These are phyloP conservation scores for Phytophthora tubulina DNA, from an alignment of 352 stramenopile genomes.

Conservation along the genomic window DNA sequence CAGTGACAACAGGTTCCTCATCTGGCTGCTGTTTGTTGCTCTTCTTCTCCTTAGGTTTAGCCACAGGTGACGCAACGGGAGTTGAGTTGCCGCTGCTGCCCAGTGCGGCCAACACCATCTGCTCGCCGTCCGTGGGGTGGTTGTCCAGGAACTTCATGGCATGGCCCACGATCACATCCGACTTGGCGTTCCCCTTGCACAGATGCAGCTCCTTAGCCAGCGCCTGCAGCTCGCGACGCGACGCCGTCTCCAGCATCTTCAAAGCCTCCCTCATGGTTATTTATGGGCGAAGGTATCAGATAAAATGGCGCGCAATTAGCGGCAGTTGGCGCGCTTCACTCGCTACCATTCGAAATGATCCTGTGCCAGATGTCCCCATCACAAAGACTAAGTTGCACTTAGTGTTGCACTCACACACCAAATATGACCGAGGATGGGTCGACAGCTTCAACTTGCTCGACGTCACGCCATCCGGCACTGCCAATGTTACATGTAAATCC, in stretches of 20 bases:
- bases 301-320: constrained; percentile 15
- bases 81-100: constrained; percentile 16
- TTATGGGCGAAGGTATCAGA: constrained; percentile 18
- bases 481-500: not conserved
- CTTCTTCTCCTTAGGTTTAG: constrained; percentile 32
- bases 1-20: constrained; percentile 20
- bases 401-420: constrained; percentile 20
- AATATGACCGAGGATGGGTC: constrained; percentile 23
- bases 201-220: constrained; percentile 73
- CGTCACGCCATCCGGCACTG: constrained; percentile 16
- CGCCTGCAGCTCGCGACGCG: constrained; percentile 69
- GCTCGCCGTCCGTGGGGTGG: constrained; percentile 50
- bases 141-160: constrained; percentile 53
- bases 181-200: constrained; percentile 75
- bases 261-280: constrained; percentile 28
- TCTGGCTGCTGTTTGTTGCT: constrained; percentile 28
- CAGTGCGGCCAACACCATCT: constrained; percentile 44
- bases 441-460: constrained; percentile 30
- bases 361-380: not conserved
- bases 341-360: constrained; percentile 32
- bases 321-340: constrained; percentile 28
- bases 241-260: constrained; percentile 53
- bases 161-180: constrained; percentile 66
- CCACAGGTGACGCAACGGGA: constrained; percentile 22
- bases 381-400: constrained; percentile 18